Conservation (phyloP, 306 rosid genomes). For the Lathyrus tuberosus region DNA sequence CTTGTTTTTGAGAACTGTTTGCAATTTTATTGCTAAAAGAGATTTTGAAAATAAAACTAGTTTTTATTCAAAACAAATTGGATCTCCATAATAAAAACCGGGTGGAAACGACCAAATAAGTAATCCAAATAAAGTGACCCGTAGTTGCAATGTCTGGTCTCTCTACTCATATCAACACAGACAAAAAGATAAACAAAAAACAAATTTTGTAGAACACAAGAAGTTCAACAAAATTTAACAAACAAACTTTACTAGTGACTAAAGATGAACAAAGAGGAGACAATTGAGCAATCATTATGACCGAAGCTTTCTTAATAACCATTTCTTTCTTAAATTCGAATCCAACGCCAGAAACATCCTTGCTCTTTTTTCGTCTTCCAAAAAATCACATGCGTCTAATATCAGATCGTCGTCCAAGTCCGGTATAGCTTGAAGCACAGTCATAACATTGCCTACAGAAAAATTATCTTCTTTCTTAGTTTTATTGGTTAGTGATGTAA, state of each 20-base stretch:
- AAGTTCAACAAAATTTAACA: constrained; percentile 3
- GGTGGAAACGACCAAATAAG: too few relatives aligned
- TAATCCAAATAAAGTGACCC: too few relatives aligned
- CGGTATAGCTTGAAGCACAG: constrained; percentile 52
- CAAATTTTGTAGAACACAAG: background rate
- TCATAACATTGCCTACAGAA: constrained; percentile 44
- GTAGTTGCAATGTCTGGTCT: too few relatives aligned
- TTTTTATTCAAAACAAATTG: too few relatives aligned
- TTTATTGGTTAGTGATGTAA: constrained; percentile 50
- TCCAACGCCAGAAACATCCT: constrained; percentile 52
- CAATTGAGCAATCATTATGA: constrained; percentile 33
- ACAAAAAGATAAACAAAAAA: constrained; percentile 18
- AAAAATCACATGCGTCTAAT: constrained; percentile 53
- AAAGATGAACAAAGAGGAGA: background rate
- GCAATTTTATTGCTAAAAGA: too few relatives aligned
- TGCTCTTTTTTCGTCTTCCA: constrained; percentile 60
- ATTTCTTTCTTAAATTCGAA: constrained; percentile 52
- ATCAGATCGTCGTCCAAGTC: constrained; percentile 57
- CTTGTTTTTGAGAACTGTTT: too few relatives aligned
- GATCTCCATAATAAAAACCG: too few relatives aligned
- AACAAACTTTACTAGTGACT: background rate
- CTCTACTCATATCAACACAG: background rate
- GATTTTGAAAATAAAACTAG: too few relatives aligned
- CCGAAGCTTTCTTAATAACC: constrained; percentile 54
- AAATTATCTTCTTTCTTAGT: constrained; percentile 52